Conservation (phyloP, 495 filamentous ascomycete genomes). For the Hyaloscypha hepaticicola region DNA sequence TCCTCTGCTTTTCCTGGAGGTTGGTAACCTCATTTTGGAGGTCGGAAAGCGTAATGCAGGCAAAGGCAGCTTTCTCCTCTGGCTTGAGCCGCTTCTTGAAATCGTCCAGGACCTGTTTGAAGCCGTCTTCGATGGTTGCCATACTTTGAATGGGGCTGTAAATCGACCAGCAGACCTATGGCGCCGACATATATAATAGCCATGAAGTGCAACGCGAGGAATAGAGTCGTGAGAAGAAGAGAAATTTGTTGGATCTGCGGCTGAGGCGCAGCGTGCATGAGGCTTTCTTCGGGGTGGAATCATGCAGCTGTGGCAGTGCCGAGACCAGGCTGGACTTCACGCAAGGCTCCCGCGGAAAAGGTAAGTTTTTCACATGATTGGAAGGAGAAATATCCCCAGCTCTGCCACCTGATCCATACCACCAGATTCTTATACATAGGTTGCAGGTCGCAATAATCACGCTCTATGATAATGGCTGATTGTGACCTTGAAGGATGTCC, state of each 20-base stretch:
- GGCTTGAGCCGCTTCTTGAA: slow-evolving; percentile 14
- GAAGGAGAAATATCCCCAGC: background rate
- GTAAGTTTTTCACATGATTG: background rate
- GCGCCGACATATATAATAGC: background rate
- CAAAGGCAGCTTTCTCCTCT: slow-evolving; percentile 20
- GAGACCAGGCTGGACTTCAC: background rate
- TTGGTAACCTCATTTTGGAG: slow-evolving; percentile 24
- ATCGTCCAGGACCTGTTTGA: slow-evolving; percentile 18
- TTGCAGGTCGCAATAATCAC: no score
- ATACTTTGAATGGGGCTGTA: background rate
- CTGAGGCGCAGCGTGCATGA: slow-evolving; percentile 3
- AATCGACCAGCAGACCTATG: background rate
- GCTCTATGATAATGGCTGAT: background rate
- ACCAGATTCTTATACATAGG: no score
- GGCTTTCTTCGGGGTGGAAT: background rate
- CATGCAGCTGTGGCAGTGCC: slow-evolving; percentile 1
- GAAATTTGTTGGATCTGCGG: background rate
- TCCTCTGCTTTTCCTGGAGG: slow-evolving; percentile 39
- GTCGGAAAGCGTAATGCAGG: slow-evolving; percentile 15
- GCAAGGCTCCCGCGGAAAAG: slow-evolving; percentile 1
- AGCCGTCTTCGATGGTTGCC: slow-evolving; percentile 2
- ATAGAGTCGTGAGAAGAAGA: background rate
- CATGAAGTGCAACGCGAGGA: background rate
- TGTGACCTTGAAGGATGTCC: no score
- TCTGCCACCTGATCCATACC: background rate